phyloP scores from a whole-genome alignment of 176 grass and related monocot species.

The Oryza officinalis region DNA sequence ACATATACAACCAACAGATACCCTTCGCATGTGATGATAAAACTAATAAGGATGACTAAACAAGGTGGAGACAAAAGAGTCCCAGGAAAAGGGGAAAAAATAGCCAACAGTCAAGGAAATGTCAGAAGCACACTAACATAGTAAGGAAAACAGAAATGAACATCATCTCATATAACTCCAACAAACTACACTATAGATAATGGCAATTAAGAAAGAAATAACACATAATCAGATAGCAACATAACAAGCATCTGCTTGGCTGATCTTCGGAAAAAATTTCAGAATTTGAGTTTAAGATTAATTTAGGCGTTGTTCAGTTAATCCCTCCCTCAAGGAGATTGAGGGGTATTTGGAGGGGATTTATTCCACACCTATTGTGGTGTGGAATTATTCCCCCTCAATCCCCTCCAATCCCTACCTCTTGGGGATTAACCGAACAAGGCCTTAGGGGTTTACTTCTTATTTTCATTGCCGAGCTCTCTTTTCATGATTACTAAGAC shows the following conservation, averaged over 20 bases:
- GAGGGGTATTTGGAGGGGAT: no score
- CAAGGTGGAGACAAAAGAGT: neutral
- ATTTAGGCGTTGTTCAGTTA: no score
- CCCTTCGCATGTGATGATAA: neutral
- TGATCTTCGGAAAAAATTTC: neutral
- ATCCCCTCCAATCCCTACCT: no score
- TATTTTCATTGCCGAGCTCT: neutral
- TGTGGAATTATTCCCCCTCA: no score
- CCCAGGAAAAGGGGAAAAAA: neutral
- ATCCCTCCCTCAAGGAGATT: no score
- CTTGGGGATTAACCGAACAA: no score
- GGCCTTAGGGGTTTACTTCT: neutral
- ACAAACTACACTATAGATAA: conserved; percentile 13
- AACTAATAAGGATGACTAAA: neutral
- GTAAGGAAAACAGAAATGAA: conserved; percentile 7
- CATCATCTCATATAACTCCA: conserved; percentile 2
- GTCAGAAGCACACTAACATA: neutral
- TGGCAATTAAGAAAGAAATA: neutral
- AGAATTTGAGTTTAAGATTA: neutral
- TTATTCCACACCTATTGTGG: no score
- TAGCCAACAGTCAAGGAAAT: conserved; percentile 1
- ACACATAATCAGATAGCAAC: conserved; percentile 4
- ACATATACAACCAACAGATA: neutral
- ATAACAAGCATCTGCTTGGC: neutral
- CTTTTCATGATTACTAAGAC: neutral